These are phyloP conservation scores for Acacia pycnantha DNA, from an alignment of 331 rosid genomes.

Conservation along the genomic window DNA sequence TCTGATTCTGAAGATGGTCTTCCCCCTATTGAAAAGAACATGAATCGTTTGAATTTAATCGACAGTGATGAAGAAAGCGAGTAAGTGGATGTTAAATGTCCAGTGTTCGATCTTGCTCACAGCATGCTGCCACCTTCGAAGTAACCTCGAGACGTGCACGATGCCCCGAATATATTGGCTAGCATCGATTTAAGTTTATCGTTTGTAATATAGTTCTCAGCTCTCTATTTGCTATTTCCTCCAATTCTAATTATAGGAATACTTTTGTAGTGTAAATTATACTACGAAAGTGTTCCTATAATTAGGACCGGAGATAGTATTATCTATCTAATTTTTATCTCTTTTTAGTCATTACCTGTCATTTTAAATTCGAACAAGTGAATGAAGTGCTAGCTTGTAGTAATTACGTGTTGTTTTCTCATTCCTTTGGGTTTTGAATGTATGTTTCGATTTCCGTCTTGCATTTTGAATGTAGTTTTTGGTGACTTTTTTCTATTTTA, in stretches of 20 bases:
- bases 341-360: not conserved
- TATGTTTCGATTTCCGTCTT: not conserved
- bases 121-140: slow-evolving; percentile 18
- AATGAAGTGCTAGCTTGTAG: not conserved
- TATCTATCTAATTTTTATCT: not conserved
- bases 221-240: not conserved
- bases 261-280: too few relatives aligned
- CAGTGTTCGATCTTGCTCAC: slow-evolving; percentile 3
- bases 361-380: not conserved
- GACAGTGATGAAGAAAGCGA: slow-evolving; percentile 70
- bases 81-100: slow-evolving; percentile 31
- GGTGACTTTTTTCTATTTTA: not conserved
- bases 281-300: too few relatives aligned
- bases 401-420: not conserved
- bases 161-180: not conserved
- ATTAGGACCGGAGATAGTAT: too few relatives aligned
- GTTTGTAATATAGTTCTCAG: not conserved
- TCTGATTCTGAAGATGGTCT: slow-evolving; percentile 84
- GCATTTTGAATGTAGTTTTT: too few relatives aligned
- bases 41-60: slow-evolving; percentile 64
- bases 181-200: not conserved
- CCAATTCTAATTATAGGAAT: too few relatives aligned
- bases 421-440: not conserved
- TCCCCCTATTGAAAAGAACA: slow-evolving; percentile 88
- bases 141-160: slow-evolving; percentile 1